Evolutionary conservation across 139 green algal species (phyloP), one percentile per base, ranked within the genome.

Genomic region (Micractinium sp.): DNA sequence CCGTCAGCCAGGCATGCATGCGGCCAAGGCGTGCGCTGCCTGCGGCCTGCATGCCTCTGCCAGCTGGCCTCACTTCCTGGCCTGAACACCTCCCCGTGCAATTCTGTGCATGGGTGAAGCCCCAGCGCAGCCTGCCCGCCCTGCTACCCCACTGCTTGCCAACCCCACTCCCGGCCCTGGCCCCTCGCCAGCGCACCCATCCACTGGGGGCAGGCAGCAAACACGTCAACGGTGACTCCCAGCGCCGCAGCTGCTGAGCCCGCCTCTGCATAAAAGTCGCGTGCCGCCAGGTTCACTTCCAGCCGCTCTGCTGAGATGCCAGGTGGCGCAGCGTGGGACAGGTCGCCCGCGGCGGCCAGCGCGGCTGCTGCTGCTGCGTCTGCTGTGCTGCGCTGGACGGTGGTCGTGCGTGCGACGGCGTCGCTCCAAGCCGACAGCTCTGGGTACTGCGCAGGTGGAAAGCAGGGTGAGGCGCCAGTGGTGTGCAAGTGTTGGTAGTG

Each of bases 161-260:
- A 33, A 35, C 38, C 81, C 36, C 31, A 3, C n/a, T 7, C 81
- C 47, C 5, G 15, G 0, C 18, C 36, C 18, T 20, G 1, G 36
- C 0, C 75, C 9, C 18, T 19, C 9, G n/a, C n/a, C 41, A 27
- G 16, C 82, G 29, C 67, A 87, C 83, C 83, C 29, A 81, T 80
- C 83, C 83, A 89, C 15, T 63, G 86, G 12, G 86, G 86, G 75
- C 86, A 85, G 75, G 75, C 74, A 18, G 93, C 94, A 89, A 93
- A 98, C 31, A 99, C n/a, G 91, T 99, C 97, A 20, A 97, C 82
- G n/a, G 88, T 92, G 2, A 98, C 92, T 7, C 96, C 96, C 89
- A 97, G 91, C 14, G 94, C 90, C 22, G 96, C 95, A 19, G 95
- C 95, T 15, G 93, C 94, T 20, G 94, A 92, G 9, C 95, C 96